phyloP scores from a whole-genome alignment of 768 basidiomycete species.

The Rhodocollybia butyracea region DNA sequence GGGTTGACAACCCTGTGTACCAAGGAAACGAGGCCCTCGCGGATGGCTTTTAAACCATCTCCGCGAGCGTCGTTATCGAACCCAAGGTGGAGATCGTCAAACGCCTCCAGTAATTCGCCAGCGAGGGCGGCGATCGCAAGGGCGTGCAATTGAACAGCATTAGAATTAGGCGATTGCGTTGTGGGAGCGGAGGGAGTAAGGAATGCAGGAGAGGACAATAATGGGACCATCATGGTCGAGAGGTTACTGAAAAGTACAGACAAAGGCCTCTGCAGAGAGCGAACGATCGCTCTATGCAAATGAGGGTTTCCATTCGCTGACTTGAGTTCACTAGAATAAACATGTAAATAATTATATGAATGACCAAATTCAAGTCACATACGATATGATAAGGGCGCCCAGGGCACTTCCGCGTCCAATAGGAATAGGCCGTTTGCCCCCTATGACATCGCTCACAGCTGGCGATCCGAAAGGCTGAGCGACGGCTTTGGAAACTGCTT shows the following conservation, averaged over 20 bases:
- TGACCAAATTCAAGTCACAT: conserved; percentile 27
- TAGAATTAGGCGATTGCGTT: conserved; percentile 48
- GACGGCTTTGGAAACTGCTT: conserved; percentile 76
- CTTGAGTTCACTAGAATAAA: conserved; percentile 57
- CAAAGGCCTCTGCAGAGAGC: conserved; percentile 72
- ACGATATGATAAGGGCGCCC: conserved; percentile 70
- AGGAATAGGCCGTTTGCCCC: conserved; percentile 72
- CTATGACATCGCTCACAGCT: conserved; percentile 47
- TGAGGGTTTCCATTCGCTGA: conserved; percentile 61
- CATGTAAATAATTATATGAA: conserved; percentile 12
- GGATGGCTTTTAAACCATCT: conserved; percentile 65
- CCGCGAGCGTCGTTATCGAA: conserved; percentile 57
- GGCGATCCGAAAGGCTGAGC: conserved; percentile 59
- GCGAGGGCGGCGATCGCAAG: conserved; percentile 66
- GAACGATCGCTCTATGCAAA: conserved; percentile 64
- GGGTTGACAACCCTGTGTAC: conserved; percentile 66
- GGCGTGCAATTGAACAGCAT: conserved; percentile 69
- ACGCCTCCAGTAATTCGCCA: conserved; percentile 68
- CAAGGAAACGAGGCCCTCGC: conserved; percentile 69
- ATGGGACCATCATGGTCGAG: conserved; percentile 62
- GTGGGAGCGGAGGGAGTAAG: conserved; percentile 47
- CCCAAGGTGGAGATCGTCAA: conserved; percentile 65
- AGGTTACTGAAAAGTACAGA: conserved; percentile 72
- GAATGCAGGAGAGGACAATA: conserved; percentile 65
- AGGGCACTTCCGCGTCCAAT: conserved; percentile 65